A percentile compares a stretch with the other conserved stretches of the same genome.
These are phyloP conservation scores for Xylariaceae sp. DNA, from an alignment of 2,329 filamentous ascomycete genomes.

Conservation along the genomic window DNA sequence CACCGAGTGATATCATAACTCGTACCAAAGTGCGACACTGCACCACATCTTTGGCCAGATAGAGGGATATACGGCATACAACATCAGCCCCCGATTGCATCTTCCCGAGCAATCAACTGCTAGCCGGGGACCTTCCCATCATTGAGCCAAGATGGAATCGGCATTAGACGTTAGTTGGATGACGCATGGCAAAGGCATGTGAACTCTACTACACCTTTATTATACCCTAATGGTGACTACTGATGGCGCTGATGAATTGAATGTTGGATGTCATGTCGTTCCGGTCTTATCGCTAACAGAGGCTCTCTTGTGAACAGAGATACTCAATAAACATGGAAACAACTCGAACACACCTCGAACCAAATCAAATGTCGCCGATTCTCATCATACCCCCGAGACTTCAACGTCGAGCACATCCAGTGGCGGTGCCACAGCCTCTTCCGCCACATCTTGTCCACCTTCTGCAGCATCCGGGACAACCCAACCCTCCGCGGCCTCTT, in stretches of 20 bases:
- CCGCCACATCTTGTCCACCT: constrained; percentile 16
- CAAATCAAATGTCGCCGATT: constrained; percentile 17
- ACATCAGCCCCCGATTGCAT: background rate
- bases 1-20: background rate
- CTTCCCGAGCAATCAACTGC: background rate
- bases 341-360: constrained; percentile 20
- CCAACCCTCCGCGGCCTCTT: constrained; percentile 12
- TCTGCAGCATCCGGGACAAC: constrained; percentile 13
- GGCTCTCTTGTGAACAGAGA: constrained; percentile 18
- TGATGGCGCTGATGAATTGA: background rate
- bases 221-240: background rate
- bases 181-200: constrained; percentile 73
- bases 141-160: constrained; percentile 58
- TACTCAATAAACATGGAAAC: constrained; percentile 19
- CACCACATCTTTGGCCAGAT: too few species aligned
- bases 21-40: background rate
- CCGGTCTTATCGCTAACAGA: constrained; percentile 13
- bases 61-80: background rate
- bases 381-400: constrained; percentile 17
- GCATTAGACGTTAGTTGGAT: constrained; percentile 89
- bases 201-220: constrained; percentile 4
- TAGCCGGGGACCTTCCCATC: background rate
- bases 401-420: constrained; percentile 22
- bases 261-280: background rate
- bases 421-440: constrained; percentile 19